Base-by-base conservation (phyloP, 2,329 filamentous ascomycete species). In the Nectriaceae sp. region DNA sequence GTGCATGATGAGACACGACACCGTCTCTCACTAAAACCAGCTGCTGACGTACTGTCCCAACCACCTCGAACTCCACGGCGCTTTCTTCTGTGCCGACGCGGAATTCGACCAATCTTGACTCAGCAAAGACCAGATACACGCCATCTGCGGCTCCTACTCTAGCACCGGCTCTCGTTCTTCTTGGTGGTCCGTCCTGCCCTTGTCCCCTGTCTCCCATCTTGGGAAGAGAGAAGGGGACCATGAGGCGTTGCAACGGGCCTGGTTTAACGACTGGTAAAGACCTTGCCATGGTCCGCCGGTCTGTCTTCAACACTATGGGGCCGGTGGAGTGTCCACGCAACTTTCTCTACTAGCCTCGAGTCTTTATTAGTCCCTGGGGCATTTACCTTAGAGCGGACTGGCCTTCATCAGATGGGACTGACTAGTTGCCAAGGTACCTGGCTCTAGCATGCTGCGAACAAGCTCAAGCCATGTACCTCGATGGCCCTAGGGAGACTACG, bases 101-200 rank as follows among this genome's bases (percentile, higher is more conserved):
- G 45, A 29, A 41, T 49, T 56, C 21, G 48, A 52, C 41, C 47
- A 46, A 47, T 42, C 44, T 48, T 52, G 50, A 47, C 41, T 52
- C 57, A 50, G 45, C 47, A 54, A 51, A 47, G 44, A 49, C 43
- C 51, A 47, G 49, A 51, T 51, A 60, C 56, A 51, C 57, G 49
- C 57, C 53, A 53, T 50, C 56, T 59, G 55, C 55, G 55, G 59
- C 57, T 59, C 53, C 52, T 46, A 43, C 54, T 57, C 50, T 47
- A 56, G 49, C 52, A 49, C 59, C 57, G 59, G 54, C 56, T 62
- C 57, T 56, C 55, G 55, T 62, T 61, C 57, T 59, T 56, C 29
- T 57, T 53, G 16, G 24, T 29, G 16, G 33, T 16, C 8, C n/a
- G 33, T n/a, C 16, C 16, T 36, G 33, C 33, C 33, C 33, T n/a